Percentiles rank a stretch among this genome's conserved stretches.
phyloP scores from a whole-genome alignment of 345 rosid species.

The Populus tremula region DNA sequence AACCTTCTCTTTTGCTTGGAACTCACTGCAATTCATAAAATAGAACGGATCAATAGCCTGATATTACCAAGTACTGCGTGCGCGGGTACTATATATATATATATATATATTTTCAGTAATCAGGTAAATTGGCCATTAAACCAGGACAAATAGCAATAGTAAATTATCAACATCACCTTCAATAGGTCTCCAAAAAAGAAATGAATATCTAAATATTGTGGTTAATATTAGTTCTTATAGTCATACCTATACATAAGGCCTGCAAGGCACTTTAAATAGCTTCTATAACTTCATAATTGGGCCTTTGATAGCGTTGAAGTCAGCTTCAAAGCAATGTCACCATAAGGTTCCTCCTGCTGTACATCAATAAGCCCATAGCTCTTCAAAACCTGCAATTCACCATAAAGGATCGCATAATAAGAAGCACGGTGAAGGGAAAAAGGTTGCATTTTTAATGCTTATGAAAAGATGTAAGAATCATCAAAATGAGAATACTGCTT shows the following conservation, averaged over 20 bases:
- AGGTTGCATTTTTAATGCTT: background rate
- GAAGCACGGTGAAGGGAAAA: background rate
- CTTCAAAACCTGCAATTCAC: slow-evolving; percentile 66
- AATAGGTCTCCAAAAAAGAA: background rate
- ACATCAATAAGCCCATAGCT: slow-evolving; percentile 64
- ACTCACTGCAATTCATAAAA: background rate
- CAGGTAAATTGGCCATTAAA: background rate
- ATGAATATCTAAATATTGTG: background rate
- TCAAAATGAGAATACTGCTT: background rate
- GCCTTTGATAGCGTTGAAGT: slow-evolving; percentile 46
- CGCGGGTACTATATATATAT: background rate
- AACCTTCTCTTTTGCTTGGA: background rate
- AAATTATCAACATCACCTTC: background rate
- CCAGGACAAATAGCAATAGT: background rate
- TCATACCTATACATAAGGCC: slow-evolving; percentile 8
- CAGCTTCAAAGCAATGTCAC: slow-evolving; percentile 56
- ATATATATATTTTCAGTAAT: background rate
- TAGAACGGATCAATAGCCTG: background rate
- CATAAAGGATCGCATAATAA: background rate
- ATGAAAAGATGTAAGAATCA: background rate
- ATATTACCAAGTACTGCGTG: background rate
- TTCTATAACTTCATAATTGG: slow-evolving; percentile 28
- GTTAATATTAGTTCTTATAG: background rate
- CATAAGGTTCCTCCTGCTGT: slow-evolving; percentile 59
- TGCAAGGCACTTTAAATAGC: background rate